Evolutionary conservation across 495 filamentous ascomycete genomes (phyloP).

Genomic region (Aspergillus incahuasiensis): DNA sequence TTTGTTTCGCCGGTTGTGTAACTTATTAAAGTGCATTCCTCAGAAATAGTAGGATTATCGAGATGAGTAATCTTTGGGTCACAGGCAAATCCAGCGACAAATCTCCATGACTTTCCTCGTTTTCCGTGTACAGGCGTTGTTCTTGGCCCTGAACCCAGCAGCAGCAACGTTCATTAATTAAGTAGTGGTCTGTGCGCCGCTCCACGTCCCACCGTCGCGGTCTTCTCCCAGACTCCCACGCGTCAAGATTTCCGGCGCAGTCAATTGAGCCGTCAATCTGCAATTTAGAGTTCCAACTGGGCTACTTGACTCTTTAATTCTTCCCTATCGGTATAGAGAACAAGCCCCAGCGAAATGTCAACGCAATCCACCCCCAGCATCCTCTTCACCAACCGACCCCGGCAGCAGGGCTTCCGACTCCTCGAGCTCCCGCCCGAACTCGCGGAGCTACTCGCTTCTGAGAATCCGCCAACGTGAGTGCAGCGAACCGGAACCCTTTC

Average conservation of each 20-base stretch:
- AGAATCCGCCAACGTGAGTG: constrained; percentile 57
- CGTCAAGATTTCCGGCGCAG: not conserved
- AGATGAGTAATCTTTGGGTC: too few relatives aligned
- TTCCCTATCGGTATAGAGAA: not conserved
- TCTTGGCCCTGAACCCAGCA: too few relatives aligned
- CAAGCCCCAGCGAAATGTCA: constrained; percentile 50
- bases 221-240: not conserved
- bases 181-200: constrained; percentile 33
- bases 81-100: too few relatives aligned
- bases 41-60: too few relatives aligned
- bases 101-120: too few relatives aligned
- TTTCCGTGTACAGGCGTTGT: too few relatives aligned
- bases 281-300: not conserved
- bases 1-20: constrained; percentile 10
- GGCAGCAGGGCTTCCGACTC: constrained; percentile 62
- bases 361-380: constrained; percentile 57
- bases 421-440: constrained; percentile 79
- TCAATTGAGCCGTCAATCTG: not conserved
- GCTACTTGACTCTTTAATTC: not conserved
- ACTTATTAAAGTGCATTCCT: too few relatives aligned
- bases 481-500: too few relatives aligned
- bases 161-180: constrained; percentile 18
- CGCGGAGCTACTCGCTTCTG: constrained; percentile 58
- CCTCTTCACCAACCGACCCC: constrained; percentile 56
- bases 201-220: constrained; percentile 25